A percentile compares a stretch with the other conserved stretches of the same genome.
phyloP scores from a whole-genome alignment of 345 rosid species.

The Leavenworthia alabamica region DNA sequence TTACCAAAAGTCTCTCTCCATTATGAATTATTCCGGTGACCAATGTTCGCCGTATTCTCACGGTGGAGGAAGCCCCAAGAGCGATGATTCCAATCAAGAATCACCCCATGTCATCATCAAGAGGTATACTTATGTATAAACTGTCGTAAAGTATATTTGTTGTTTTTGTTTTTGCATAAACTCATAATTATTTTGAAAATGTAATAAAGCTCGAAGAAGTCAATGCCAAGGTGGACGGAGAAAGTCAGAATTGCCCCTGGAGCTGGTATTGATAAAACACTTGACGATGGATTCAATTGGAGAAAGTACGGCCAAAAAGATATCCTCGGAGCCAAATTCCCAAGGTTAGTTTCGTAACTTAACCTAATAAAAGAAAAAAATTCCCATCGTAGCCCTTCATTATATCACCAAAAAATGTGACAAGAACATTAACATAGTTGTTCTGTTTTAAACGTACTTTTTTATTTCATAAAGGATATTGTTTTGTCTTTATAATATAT shows the following conservation, averaged over 20 bases:
- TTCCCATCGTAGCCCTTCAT: neutral
- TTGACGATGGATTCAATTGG: constrained; percentile 90
- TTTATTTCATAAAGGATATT: neutral
- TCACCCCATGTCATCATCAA: constrained; percentile 28
- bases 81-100: constrained; percentile 63
- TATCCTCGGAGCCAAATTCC: constrained; percentile 70
- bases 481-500: neutral
- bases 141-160: constrained; percentile 7
- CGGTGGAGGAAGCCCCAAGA: constrained; percentile 49
- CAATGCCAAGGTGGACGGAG: constrained; percentile 46
- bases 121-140: constrained; percentile 31
- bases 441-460: neutral
- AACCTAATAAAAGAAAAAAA: neutral
- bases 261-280: constrained; percentile 45
- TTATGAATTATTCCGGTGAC: constrained; percentile 32
- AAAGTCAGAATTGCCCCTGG: constrained; percentile 51
- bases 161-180: neutral
- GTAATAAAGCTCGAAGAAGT: constrained; percentile 39
- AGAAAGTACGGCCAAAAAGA: constrained; percentile 93
- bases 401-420: neutral
- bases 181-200: constrained; percentile 1
- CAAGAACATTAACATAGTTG: neutral
- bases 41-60: constrained; percentile 42
- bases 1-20: constrained; percentile 51
- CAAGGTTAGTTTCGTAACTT: constrained; percentile 45